These are phyloP conservation scores for Candida odintsovae DNA, from an alignment of 805 yeast genomes.

Conservation along the genomic window DNA sequence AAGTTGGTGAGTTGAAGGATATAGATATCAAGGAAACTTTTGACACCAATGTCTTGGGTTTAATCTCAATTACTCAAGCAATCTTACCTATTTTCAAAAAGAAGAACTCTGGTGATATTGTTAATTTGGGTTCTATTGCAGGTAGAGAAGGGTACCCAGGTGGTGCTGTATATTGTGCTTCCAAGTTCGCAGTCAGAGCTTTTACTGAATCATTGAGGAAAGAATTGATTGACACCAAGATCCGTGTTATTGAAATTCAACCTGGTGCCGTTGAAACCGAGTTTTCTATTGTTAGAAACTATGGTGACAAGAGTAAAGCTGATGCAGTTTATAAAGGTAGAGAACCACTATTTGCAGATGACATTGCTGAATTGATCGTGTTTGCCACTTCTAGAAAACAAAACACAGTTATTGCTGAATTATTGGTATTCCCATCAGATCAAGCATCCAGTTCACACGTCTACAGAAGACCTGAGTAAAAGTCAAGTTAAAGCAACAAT, in stretches of 20 bases:
- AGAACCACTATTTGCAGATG: conserved; percentile 52
- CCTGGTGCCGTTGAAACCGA: conserved; percentile 73
- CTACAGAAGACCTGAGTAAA: conserved; percentile 46
- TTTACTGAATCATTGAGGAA: conserved; percentile 69
- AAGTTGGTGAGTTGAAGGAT: conserved; percentile 61
- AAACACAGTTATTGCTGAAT: conserved; percentile 64
- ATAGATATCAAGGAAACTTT: conserved; percentile 71
- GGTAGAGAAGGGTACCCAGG: conserved; percentile 78
- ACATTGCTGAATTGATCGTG: conserved; percentile 29
- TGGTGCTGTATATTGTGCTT: conserved; percentile 73
- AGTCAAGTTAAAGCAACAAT: too few species aligned
- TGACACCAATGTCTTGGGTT: conserved; percentile 81
- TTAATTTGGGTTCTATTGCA: conserved; percentile 72
- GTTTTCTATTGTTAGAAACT: conserved; percentile 53
- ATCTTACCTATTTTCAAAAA: conserved; percentile 65
- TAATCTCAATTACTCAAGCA: conserved; percentile 78
- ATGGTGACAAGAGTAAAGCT: conserved; percentile 50
- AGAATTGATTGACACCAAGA: conserved; percentile 64
- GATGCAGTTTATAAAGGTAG: conserved; percentile 51
- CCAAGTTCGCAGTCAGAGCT: conserved; percentile 67
- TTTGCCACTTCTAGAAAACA: conserved; percentile 52
- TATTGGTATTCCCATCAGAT: conserved; percentile 76
- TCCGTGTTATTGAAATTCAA: conserved; percentile 60
- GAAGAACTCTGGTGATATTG: conserved; percentile 67
- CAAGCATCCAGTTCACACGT: conserved; percentile 64